Evolutionary conservation across 2,329 filamentous ascomycete genomes (phyloP).

Genomic region (Dryadomyces quercivorus): DNA sequence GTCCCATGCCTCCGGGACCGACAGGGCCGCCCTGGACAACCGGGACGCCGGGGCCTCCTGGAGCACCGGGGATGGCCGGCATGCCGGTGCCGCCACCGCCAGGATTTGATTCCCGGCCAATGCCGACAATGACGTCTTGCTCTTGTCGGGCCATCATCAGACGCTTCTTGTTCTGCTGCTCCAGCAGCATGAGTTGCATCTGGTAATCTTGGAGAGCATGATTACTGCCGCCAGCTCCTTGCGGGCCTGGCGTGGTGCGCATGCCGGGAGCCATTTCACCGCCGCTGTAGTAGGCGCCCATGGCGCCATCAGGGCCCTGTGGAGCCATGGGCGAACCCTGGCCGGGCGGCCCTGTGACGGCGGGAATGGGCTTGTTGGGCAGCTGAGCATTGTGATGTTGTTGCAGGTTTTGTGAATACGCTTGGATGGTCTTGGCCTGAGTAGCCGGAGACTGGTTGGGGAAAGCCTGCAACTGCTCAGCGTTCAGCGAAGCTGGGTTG

Average conservation of each 20-base stretch:
- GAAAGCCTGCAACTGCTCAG: conserved; percentile 61
- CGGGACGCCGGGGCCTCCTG: conserved; percentile 23
- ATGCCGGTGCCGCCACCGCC: background rate
- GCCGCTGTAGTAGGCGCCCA: conserved; percentile 51
- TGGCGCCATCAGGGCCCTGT: conserved; percentile 52
- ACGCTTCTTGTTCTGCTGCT: conserved; percentile 80
- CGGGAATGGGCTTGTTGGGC: conserved; percentile 69
- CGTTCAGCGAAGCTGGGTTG: conserved; percentile 59
- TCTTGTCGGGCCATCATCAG: conserved; percentile 73
- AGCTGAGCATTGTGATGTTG: conserved; percentile 73
- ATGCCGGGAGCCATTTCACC: conserved; percentile 49
- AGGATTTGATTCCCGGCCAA: conserved; percentile 4
- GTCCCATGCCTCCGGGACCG: conserved; percentile 24
- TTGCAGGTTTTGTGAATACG: conserved; percentile 75
- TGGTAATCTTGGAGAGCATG: conserved; percentile 79
- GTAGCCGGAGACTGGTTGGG: conserved; percentile 40
- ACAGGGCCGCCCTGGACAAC: conserved; percentile 41
- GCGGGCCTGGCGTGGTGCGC: conserved; percentile 38
- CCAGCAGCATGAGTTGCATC: conserved; percentile 73
- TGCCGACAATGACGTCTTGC: conserved; percentile 52
- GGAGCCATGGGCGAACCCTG: conserved; percentile 78
- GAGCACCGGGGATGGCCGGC: conserved; percentile 4
- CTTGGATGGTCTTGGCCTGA: conserved; percentile 75
- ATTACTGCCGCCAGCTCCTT: conserved; percentile 48
- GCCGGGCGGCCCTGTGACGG: conserved; percentile 55